Conservation (phyloP, 164 flowering plant species). For the Platanus orientalis region DNA sequence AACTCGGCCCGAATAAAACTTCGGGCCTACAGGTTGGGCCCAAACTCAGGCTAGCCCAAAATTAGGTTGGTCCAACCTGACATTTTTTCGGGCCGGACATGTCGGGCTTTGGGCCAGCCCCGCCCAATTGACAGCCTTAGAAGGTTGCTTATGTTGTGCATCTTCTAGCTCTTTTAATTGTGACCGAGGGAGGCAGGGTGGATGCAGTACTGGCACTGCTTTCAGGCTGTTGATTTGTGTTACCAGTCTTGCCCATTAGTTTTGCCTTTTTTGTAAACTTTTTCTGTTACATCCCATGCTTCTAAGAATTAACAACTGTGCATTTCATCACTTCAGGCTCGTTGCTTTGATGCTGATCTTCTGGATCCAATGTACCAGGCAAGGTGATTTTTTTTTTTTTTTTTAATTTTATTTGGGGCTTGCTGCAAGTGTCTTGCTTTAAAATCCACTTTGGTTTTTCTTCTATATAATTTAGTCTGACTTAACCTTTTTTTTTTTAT, state of each 20-base stretch:
- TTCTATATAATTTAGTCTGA: not conserved
- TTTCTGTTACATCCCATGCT: not conserved
- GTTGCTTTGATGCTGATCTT: slow-evolving; percentile 48
- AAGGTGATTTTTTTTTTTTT: slow-evolving; percentile 38
- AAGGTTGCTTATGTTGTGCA: no score
- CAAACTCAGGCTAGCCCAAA: no score
- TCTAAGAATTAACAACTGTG: slow-evolving; percentile 1
- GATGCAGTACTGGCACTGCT: not conserved
- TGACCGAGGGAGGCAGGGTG: not conserved
- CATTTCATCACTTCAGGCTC: slow-evolving; percentile 48
- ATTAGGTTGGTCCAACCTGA: no score
- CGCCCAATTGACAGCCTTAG: no score
- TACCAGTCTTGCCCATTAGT: not conserved
- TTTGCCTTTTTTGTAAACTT: not conserved
- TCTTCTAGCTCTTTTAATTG: not conserved
- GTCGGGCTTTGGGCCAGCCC: no score
- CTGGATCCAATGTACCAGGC: slow-evolving; percentile 84
- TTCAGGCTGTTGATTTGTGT: no score
- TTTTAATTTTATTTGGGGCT: not conserved
- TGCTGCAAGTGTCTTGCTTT: not conserved
- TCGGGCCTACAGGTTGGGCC: no score
- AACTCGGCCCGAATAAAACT: no score
- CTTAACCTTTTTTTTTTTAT: no score
- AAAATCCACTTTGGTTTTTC: not conserved
- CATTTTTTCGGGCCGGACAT: no score